Base-by-base conservation (phyloP, 2,329 filamentous ascomycete species). In the Rhinocladiella similis region DNA sequence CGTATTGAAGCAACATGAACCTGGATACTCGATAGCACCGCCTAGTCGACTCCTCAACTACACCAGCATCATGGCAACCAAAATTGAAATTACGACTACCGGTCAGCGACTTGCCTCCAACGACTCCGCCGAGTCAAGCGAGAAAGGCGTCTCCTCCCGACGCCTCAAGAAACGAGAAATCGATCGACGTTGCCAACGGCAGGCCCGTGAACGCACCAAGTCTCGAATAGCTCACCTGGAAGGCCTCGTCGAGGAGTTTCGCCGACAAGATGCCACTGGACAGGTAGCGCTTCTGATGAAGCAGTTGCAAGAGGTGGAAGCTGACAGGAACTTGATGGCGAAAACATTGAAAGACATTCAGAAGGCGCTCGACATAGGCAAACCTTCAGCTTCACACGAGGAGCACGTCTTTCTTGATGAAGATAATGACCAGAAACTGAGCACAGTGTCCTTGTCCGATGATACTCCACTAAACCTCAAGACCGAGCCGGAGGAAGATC, bases 121-220 rank as follows among this genome's bases (percentile, higher is more conserved):
- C 18, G 50, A 51, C 19, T 47, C 56, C 7, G 18, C 53, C 42
- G 58, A 57, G 18, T 27, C 47, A 19, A 51, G 41, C 22, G 58
- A 54, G 20, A 50, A 53, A 50, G 56, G 38, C 14, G 56, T 63
- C 16, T 63, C 61, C 18, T 60, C 63, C 5, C 60, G 63, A 18
- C 54, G 63, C 3, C 45, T 66, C 46, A 64, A 64, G 57, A 66
- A 66, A 38, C 56, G 63, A 50, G 63, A 66, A 52, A 64, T 64
- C 38, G 63, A 66, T 46, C 58, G 63, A 50, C 50, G 56, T 51
- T 66, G 63, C 50, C 63, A 66, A 36, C 63, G 63, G 20, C 61
- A 64, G 55, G 63, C 63, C 50, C 53, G 63, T 38, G 63, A 66
- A 47, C 58, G 63, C n/a, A 66, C 63, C 12, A 63, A 63, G 42